Conservation (phyloP, 2,329 filamentous ascomycete species). For the Trichothecium roseum region DNA sequence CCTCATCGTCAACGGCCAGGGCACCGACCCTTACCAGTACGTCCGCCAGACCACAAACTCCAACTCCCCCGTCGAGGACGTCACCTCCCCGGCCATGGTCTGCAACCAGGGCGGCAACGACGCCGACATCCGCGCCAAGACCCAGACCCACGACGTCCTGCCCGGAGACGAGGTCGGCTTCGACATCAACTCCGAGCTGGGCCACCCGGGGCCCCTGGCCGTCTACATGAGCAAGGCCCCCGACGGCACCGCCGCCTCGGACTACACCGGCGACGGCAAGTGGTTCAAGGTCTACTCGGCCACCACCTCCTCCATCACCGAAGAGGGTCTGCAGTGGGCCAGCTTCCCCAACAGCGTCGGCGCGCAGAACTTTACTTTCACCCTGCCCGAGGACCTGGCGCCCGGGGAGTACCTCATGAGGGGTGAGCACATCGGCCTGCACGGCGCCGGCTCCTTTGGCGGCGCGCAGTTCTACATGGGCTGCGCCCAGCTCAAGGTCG, state of each 20-base stretch:
- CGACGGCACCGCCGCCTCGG: conserved; percentile 9
- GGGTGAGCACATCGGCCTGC: conserved; percentile 21
- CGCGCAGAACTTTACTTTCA: conserved; percentile 13
- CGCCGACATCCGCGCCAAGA: conserved; percentile 15
- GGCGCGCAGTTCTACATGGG: conserved; percentile 21
- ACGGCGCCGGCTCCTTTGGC: conserved; percentile 15
- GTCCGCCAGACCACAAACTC: conserved; percentile 32
- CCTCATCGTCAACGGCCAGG: conserved; percentile 22
- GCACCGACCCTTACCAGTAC: conserved; percentile 34
- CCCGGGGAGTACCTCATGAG: conserved; percentile 15
- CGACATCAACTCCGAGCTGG: conserved; percentile 19
- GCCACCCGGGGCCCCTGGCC: conserved; percentile 21
- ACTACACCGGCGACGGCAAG: conserved; percentile 16
- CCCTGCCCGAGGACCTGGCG: conserved; percentile 9
- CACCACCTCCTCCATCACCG: conserved; percentile 11
- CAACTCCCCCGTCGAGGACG: conserved; percentile 24
- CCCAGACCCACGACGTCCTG: conserved; percentile 19
- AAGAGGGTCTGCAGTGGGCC: conserved; percentile 14
- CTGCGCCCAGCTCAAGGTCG: conserved; percentile 12
- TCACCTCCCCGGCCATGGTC: conserved; percentile 21
- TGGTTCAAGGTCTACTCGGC: conserved; percentile 20
- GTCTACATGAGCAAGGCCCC: conserved; percentile 20
- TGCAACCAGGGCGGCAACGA: conserved; percentile 23
- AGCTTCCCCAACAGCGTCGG: conserved; percentile 10
- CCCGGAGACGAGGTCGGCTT: conserved; percentile 26